Evolutionary conservation across 345 rosid genomes (phyloP).

Genomic region (Mangifera indica): DNA sequence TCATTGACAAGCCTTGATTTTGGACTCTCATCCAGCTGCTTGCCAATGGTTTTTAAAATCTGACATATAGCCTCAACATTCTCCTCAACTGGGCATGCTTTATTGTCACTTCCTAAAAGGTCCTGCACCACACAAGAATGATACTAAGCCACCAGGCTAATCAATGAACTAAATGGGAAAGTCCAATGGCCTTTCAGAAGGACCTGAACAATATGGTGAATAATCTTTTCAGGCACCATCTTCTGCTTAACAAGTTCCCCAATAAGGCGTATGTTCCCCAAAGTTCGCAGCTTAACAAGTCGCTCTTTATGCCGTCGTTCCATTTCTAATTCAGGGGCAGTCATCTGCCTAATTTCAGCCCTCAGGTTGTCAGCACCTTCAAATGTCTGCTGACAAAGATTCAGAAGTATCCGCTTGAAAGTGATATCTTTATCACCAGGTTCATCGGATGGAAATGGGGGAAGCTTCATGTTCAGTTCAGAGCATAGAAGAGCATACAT

Average conservation of each 20-base stretch:
- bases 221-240: slow-evolving; percentile 79
- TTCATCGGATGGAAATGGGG: slow-evolving; percentile 69
- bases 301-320: slow-evolving; percentile 74
- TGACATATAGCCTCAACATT: slow-evolving; percentile 88
- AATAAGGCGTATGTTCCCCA: slow-evolving; percentile 82
- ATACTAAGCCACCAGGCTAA: not conserved
- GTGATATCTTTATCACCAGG: slow-evolving; percentile 75
- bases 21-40: slow-evolving; percentile 67
- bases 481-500: slow-evolving; percentile 75
- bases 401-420: slow-evolving; percentile 74
- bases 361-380: slow-evolving; percentile 74
- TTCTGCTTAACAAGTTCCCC: slow-evolving; percentile 92
- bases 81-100: slow-evolving; percentile 77
- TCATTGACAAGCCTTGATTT: slow-evolving; percentile 60
- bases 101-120: slow-evolving; percentile 68
- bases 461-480: slow-evolving; percentile 71
- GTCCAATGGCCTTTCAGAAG: not conserved
- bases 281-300: slow-evolving; percentile 63
- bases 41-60: slow-evolving; percentile 75
- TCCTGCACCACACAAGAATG: slow-evolving; percentile 46
- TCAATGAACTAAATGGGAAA: slow-evolving; percentile 3
- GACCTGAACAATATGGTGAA: slow-evolving; percentile 84
- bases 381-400: slow-evolving; percentile 84
- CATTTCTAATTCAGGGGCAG: slow-evolving; percentile 63
- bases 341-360: slow-evolving; percentile 72